Conservation (phyloP, 306 rosid genomes). For the Crataegus laevigata region DNA sequence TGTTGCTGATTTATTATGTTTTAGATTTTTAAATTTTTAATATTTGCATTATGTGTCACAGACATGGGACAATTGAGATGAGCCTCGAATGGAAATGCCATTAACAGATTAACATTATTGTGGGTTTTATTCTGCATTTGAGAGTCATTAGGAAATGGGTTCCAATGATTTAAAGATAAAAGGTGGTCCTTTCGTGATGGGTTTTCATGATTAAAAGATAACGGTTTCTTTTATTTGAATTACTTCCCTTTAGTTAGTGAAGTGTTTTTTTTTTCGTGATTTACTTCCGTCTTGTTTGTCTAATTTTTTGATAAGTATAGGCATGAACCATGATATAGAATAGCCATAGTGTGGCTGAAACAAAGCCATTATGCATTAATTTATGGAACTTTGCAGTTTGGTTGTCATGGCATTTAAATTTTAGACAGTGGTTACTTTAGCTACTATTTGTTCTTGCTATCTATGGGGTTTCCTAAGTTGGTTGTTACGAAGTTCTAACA, state of each 20-base stretch:
- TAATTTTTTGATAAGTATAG: too few relatives aligned
- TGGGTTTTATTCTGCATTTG: slow-evolving; percentile 9
- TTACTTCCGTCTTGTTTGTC: neutral
- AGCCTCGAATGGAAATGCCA: neutral
- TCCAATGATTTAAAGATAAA: slow-evolving; percentile 18
- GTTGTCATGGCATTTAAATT: neutral
- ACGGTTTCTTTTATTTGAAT: neutral
- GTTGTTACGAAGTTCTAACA: neutral
- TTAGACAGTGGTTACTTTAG: neutral
- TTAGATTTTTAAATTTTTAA: neutral
- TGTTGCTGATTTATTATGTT: neutral
- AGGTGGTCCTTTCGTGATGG: neutral
- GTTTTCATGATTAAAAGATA: too few relatives aligned
- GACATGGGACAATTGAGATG: slow-evolving; percentile 1
- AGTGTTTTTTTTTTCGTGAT: neutral
- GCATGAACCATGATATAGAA: neutral
- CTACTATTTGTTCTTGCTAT: neutral
- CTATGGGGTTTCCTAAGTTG: neutral
- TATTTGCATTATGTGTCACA: neutral
- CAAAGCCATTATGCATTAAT: neutral
- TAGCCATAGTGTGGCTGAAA: neutral
- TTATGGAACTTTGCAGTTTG: neutral
- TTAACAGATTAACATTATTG: neutral
- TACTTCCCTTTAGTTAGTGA: neutral
- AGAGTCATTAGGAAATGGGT: slow-evolving; percentile 5